Base-by-base conservation (phyloP, 2,329 filamentous ascomycete species). In the Pseudocercospora ulei region DNA sequence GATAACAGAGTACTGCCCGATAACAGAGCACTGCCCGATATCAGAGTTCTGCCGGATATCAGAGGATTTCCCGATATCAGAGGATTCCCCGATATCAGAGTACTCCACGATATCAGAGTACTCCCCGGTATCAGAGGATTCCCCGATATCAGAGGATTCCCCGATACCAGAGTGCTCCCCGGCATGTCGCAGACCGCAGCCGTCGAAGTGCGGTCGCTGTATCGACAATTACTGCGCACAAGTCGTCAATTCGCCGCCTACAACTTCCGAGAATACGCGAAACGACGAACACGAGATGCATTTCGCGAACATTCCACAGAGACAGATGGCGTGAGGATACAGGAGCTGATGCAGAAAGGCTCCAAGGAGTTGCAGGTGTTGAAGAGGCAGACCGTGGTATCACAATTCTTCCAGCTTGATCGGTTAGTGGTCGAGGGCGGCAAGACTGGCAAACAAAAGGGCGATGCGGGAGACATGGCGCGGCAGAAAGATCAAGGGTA, bases 251-350 rank as follows among this genome's bases (percentile, higher is more conserved):
- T 98, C 64, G 76, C 85, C 47, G 77, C 82, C 53, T 98, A 96
- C 71, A 98, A 96, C 67, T 98, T 95, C 72, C 78, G 90, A 66
- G 88, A 95, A 63, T 98, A 98, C 65, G 87, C 90, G 38, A 82
- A 79, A 65, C 80, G 90, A 59, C 76, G 88, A 63, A 94, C 90
- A 60, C 75, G 75, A 61, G 90, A 96, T 68, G 80, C 84, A 3
- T 98, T 96, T 64, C 75, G 81, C 55, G 85, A 93, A 62, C 73
- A 92, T 63, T 73, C 76, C 62, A 60, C 64, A 39, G 80, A 85
- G 55, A 67, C 75, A 29, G 90, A 95, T 58, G 71, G 76, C 50
- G 71, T 84, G 47, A 71, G 72, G 65, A 71, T 93, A 61, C 86
- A 96, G 64, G 86, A 93, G 63, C 67, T 95, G 55, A 73, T 96